phyloP scores from a whole-genome alignment of 345 rosid species.

The Conringia planisiliqua region DNA sequence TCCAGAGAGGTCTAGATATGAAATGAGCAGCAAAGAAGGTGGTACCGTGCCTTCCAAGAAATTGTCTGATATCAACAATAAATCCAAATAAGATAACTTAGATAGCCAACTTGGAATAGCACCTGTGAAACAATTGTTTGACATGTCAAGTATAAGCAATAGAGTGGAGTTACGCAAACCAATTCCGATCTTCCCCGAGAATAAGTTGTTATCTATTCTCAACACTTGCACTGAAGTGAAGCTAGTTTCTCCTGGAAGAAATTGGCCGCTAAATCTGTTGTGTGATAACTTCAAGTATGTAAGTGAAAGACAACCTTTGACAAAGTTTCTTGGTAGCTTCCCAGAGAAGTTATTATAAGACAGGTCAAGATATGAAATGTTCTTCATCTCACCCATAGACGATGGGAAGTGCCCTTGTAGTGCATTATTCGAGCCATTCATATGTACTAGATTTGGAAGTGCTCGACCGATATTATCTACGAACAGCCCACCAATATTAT shows the following conservation, averaged over 20 bases:
- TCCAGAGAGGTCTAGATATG: no score
- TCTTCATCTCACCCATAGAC: slow-evolving; percentile 7
- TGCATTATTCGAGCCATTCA: background rate
- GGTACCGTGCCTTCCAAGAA: no score
- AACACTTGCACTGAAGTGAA: background rate
- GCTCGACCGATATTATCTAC: background rate
- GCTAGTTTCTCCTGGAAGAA: background rate
- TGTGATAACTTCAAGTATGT: background rate
- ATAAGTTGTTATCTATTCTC: background rate
- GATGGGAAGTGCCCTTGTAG: background rate
- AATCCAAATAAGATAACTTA: no score
- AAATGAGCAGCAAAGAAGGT: no score
- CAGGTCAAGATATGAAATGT: background rate
- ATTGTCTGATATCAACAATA: no score
- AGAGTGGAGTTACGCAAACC: no score
- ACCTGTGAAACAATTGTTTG: no score
- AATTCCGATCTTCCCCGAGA: no score
- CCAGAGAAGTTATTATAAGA: background rate
- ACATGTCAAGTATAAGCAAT: no score
- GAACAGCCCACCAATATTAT: background rate
- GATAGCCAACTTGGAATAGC: no score
- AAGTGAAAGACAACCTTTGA: background rate
- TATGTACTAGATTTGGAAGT: background rate
- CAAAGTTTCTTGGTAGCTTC: background rate
- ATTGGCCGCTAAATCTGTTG: no score